These are phyloP conservation scores for Austropuccinia psidii DNA, from an alignment of 1,284 basidiomycete genomes.

Conservation along the genomic window DNA sequence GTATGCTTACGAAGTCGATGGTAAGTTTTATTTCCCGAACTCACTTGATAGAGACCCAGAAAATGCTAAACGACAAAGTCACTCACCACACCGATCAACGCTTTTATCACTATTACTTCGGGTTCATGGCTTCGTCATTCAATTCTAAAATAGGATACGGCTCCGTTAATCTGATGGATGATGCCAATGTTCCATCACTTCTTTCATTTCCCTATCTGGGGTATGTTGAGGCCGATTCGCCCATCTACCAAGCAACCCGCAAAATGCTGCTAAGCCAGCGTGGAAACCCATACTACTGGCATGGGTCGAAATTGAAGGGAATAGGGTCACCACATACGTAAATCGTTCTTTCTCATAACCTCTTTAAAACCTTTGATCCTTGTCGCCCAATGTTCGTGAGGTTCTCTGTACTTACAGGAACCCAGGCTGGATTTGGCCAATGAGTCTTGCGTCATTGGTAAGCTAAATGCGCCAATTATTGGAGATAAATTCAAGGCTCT, in stretches of 20 bases:
- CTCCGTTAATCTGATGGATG: slow-evolving; percentile 41
- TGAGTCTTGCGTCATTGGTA: not conserved
- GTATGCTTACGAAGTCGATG: slow-evolving; percentile 45
- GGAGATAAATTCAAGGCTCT: too few relatives aligned
- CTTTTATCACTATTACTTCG: too few relatives aligned
- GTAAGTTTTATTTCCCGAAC: slow-evolving; percentile 3
- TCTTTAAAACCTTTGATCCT: too few relatives aligned
- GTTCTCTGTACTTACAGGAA: too few relatives aligned
- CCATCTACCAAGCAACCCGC: slow-evolving; percentile 41
- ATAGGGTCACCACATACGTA: slow-evolving; percentile 43
- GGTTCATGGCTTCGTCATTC: too few relatives aligned
- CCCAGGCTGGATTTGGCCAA: not conserved
- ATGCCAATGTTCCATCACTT: slow-evolving; percentile 44
- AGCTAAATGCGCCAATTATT: too few relatives aligned
- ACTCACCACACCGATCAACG: too few relatives aligned
- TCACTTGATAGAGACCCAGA: too few relatives aligned
- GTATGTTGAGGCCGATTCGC: slow-evolving; percentile 38
- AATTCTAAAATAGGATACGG: slow-evolving; percentile 21
- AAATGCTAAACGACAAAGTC: too few relatives aligned
- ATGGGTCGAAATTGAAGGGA: slow-evolving; percentile 38
- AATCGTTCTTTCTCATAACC: slow-evolving; percentile 37
- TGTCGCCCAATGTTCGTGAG: too few relatives aligned
- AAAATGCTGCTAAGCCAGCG: slow-evolving; percentile 38
- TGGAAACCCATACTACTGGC: slow-evolving; percentile 43
- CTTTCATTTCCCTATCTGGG: slow-evolving; percentile 43